Conservation (phyloP, 495 filamentous ascomycete genomes). For the Zalerion maritima region DNA sequence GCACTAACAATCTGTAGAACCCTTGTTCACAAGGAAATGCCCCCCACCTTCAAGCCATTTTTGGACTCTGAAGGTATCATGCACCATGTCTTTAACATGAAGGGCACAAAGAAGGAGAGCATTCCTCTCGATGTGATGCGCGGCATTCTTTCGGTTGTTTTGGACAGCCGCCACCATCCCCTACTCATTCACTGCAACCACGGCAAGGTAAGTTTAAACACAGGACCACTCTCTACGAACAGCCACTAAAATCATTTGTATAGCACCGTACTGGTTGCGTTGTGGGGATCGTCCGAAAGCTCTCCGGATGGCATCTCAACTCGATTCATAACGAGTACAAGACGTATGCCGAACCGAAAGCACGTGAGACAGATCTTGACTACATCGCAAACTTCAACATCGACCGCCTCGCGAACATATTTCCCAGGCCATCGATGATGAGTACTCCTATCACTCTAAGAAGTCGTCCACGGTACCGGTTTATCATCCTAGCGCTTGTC, state of each 20-base stretch:
- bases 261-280: constrained; percentile 77
- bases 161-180: constrained; percentile 54
- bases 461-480: no score
- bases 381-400: constrained; percentile 31
- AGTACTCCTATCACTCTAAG: no score
- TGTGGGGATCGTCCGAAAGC: constrained; percentile 53
- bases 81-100: constrained; percentile 55
- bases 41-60: constrained; percentile 43
- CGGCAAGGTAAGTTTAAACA: constrained; percentile 56
- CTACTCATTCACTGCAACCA: constrained; percentile 81
- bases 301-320: constrained; percentile 41
- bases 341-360: constrained; percentile 50
- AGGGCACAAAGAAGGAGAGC: constrained; percentile 58
- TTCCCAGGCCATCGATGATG: no score
- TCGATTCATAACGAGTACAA: constrained; percentile 53
- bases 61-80: constrained; percentile 45
- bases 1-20: constrained; percentile 39
- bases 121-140: constrained; percentile 49
- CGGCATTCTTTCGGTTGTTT: constrained; percentile 46
- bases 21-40: constrained; percentile 51
- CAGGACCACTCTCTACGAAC: no score
- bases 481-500: no score
- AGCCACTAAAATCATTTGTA: constrained; percentile 9
- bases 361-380: constrained; percentile 34
- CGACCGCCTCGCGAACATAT: constrained; percentile 13